Percentiles rank a stretch among this genome's conserved stretches.
Evolutionary conservation across 2,329 filamentous ascomycete species (phyloP).

Genomic region (Botryotinia globosa): DNA sequence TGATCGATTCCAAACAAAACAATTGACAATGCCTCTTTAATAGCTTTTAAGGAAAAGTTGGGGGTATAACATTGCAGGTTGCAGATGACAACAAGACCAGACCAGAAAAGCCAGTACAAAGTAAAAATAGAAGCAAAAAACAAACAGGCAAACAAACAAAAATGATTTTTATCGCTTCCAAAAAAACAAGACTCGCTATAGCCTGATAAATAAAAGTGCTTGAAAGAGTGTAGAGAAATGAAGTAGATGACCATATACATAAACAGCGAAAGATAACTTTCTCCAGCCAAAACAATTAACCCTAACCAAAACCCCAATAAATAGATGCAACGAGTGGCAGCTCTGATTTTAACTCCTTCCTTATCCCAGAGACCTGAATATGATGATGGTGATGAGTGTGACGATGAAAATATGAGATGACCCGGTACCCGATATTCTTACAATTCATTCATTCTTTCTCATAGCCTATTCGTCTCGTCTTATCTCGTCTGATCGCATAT

Average conservation of each 20-base stretch:
- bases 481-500: background rate
- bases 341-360: constrained; percentile 18
- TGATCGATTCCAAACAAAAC: background rate
- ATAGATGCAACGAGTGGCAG: background rate
- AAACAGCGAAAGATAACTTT: background rate
- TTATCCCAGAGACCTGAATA: background rate
- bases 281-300: background rate
- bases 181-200: background rate
- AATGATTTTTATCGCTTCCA: background rate
- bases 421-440: constrained; percentile 14
- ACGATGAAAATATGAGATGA: constrained; percentile 9
- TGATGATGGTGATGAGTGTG: background rate
- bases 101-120: background rate
- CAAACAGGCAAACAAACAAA: background rate
- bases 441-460: constrained; percentile 17
- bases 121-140: background rate
- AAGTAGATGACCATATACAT: constrained; percentile 14
- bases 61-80: constrained; percentile 10
- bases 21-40: background rate
- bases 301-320: background rate
- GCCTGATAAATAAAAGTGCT: background rate
- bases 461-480: constrained; percentile 3
- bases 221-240: constrained; percentile 15
- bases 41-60: background rate
- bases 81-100: constrained; percentile 4